A percentile compares a stretch with the other conserved stretches of the same genome.
Conservation (phyloP, 2,329 filamentous ascomycete genomes). For the Cladosporium sp. region DNA sequence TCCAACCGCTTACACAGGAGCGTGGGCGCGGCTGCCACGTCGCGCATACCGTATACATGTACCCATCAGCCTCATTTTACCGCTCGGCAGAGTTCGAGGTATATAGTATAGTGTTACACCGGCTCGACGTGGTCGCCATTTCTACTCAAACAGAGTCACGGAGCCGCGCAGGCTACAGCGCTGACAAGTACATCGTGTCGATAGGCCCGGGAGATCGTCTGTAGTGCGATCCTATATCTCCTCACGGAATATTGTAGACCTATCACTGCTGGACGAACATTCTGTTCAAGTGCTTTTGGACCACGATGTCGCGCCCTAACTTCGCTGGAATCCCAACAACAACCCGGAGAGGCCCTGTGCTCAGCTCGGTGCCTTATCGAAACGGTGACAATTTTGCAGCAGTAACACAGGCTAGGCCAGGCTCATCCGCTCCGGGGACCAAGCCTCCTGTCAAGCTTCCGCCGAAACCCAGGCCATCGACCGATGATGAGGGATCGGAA, state of each 20-base stretch:
- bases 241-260: not conserved
- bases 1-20: not conserved
- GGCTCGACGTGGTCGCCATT: not conserved
- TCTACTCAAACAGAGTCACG: not conserved
- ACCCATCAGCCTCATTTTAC: not conserved
- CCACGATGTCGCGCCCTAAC: not conserved
- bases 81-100: not conserved
- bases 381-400: no score
- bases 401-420: no score
- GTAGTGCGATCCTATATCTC: not conserved
- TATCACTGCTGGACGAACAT: not conserved
- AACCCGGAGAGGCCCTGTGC: no score
- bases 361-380: no score
- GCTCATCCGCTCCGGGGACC: no score
- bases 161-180: not conserved
- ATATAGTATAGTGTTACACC: not conserved
- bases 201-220: not conserved
- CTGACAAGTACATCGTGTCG: not conserved
- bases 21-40: not conserved
- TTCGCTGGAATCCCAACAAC: no score
- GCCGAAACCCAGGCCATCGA: no score
- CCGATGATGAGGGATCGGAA: no score
- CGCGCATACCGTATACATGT: not conserved
- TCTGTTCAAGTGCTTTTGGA: not conserved
- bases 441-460: no score